These are phyloP conservation scores for Epichloe uncinata DNA, from an alignment of 2,329 filamentous ascomycete genomes.

Conservation along the genomic window DNA sequence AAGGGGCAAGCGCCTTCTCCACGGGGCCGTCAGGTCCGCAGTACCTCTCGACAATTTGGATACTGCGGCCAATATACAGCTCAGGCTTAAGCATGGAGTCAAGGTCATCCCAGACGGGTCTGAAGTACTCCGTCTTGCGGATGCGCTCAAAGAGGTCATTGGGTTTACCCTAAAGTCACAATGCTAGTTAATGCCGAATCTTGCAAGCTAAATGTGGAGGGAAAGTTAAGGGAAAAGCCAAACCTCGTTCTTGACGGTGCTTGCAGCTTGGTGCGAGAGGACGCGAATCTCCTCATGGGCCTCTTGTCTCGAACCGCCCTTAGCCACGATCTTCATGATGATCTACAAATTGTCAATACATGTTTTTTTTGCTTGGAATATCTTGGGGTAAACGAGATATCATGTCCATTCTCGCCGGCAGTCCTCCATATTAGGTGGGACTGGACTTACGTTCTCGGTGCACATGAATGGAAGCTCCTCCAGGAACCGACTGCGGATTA, in stretches of 20 bases:
- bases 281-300: slow-evolving; percentile 82
- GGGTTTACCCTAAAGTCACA: slow-evolving; percentile 36
- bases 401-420: no score
- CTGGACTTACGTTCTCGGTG: slow-evolving; percentile 25
- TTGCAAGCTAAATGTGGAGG: no score
- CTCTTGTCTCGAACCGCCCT: slow-evolving; percentile 62
- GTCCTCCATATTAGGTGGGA: no score
- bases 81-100: slow-evolving; percentile 53
- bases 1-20: slow-evolving; percentile 26
- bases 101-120: slow-evolving; percentile 54
- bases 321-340: slow-evolving; percentile 64
- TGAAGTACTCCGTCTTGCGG: slow-evolving; percentile 59
- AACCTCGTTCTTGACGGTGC: slow-evolving; percentile 37
- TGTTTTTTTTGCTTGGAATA: no score
- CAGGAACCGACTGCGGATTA: slow-evolving; percentile 53
- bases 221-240: neutral
- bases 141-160: slow-evolving; percentile 80
- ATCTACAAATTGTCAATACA: slow-evolving; percentile 26
- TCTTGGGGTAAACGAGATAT: no score
- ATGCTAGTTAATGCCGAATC: no score
- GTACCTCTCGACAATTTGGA: slow-evolving; percentile 31
- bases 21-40: slow-evolving; percentile 26
- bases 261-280: slow-evolving; percentile 60
- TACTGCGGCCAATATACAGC: slow-evolving; percentile 33
- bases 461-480: slow-evolving; percentile 81